Conservation (phyloP, 768 basidiomycete genomes). For the Russula lepida region DNA sequence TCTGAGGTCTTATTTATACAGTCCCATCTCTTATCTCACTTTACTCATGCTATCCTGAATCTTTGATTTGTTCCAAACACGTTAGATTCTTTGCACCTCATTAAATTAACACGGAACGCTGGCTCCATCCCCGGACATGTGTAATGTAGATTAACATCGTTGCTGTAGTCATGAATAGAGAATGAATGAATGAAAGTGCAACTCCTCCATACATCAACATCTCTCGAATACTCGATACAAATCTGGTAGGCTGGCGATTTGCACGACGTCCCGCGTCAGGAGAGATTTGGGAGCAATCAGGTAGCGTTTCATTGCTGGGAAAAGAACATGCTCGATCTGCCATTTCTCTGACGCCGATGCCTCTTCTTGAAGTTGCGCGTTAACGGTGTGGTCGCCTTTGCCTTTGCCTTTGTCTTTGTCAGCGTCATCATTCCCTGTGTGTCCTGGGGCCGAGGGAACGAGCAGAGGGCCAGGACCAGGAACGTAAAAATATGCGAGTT, state of each 20-base stretch:
- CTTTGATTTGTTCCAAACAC: constrained; percentile 5
- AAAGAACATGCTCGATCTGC: constrained; percentile 88
- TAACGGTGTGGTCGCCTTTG: constrained; percentile 23
- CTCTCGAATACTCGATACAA: constrained; percentile 93
- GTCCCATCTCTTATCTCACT: not conserved
- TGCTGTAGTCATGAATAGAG: constrained; percentile 1
- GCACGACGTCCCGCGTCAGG: constrained; percentile 67
- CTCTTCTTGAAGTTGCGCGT: constrained; percentile 29
- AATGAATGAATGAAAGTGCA: not conserved
- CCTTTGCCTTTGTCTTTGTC: constrained; percentile 10
- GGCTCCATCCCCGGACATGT: not conserved
- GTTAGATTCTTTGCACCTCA: not conserved
- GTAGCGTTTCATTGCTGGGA: constrained; percentile 78
- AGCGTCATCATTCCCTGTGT: not conserved
- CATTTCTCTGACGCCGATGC: constrained; percentile 63
- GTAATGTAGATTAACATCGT: constrained; percentile 14
- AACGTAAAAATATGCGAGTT: constrained; percentile 84
- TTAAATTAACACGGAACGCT: not conserved
- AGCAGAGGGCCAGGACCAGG: constrained; percentile 44
- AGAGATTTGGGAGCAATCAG: constrained; percentile 57
- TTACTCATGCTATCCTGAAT: constrained; percentile 3
- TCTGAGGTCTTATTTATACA: not conserved
- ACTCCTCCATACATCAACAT: constrained; percentile 40
- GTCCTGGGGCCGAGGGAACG: constrained; percentile 13
- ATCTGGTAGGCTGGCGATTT: constrained; percentile 85